Evolutionary conservation across 441 rosid genomes (phyloP), one percentile per base, ranked within the genome.

Genomic region (Rhodomyrtus psidioides): DNA sequence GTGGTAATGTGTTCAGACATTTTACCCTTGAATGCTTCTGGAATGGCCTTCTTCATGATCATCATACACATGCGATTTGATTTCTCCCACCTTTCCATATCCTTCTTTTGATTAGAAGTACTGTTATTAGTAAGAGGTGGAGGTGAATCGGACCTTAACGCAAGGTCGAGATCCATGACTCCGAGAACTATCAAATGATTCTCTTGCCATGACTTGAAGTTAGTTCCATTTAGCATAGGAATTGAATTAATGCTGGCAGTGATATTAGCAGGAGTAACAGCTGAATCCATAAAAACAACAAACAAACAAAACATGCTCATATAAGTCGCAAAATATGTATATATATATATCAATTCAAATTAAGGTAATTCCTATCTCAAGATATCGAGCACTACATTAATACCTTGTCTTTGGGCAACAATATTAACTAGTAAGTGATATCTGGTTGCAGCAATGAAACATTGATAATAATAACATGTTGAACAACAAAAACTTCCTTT

Each of bases 161-260:
- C 83, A 39, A 65, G 53, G 56, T 87, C 75, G 7, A 89, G 30
- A 83, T 89, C 83, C 85, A 83, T 85, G 42, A 34, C 55, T 1
- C 62, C 83, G 2, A 89, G 83, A 76, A 83, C 54, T 10, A 81
- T 44, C 6, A 55, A 13, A 5, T 65, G 16, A 5, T 86, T 70
- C 27, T 88, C 75, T 62, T 53, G 44, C 55, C 81, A 87, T 26
- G 53, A 55, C 21, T 44, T 86, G 53, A 83, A 88, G 24, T 86
- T 70, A 2, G 70, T 65, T 21, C 53, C 87, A 39, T 44, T 70
- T 10, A 86, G 70, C 74, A 84, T 34, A 5, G 12, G 82, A 53
- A 88, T 86, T 7, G 76, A 30, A 12, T 82, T 84, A 6, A 54
- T 8, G 54, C 42, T 82, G 1, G 83, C 28, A 62, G 42, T 49